Evolutionary conservation across 2,329 filamentous ascomycete genomes (phyloP), one percentile per base, ranked within the genome.

Genomic region (Phialophora tarda): DNA sequence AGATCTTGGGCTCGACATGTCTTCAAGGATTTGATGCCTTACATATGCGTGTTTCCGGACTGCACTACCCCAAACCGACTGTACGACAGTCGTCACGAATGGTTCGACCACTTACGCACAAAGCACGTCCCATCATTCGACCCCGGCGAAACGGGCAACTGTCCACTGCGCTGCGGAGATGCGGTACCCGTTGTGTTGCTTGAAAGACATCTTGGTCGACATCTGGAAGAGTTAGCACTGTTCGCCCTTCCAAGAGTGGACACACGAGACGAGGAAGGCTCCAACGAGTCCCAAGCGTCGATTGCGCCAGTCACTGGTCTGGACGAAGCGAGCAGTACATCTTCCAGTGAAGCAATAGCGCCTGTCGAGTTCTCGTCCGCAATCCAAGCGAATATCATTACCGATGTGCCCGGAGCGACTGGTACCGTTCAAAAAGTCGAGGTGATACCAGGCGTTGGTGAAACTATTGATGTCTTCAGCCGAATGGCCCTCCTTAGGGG

Each of bases 1-100:
- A n/a, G 24, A 1, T 67, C 74, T 0, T 81, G 79, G 79, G 75
- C 73, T 66, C 78, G 72, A 4, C 80, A 82, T 58, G 70, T 82
- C 0, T 78, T 78, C 50, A 62, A 64, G 2, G 80, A 82, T 38
- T 65, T 82, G 0, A 73, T 75, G 10, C 80, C 79, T 0, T 82
- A 81, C 32, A 66, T 75, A 0, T 81, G 80, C 44, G 48, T 79
- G 0, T 72, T 72, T 0, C 34, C 69, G 2, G 59, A 68, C 0
- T 60, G 80, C 48, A 3, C 56, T 0, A 68, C 60, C 0, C 68
- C 74, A 0, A 70, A 71, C 21, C 63, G 55, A 17, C 59, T 72
- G 0, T 75, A 74, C 44, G 38, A 59, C 3, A 66, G 61, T 30
- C 64, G 61, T 8, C 53, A 54, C 11, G 55, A 59, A 44, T 66